phyloP scores from a whole-genome alignment of 805 yeast species.

The Peterozyma toletana region DNA sequence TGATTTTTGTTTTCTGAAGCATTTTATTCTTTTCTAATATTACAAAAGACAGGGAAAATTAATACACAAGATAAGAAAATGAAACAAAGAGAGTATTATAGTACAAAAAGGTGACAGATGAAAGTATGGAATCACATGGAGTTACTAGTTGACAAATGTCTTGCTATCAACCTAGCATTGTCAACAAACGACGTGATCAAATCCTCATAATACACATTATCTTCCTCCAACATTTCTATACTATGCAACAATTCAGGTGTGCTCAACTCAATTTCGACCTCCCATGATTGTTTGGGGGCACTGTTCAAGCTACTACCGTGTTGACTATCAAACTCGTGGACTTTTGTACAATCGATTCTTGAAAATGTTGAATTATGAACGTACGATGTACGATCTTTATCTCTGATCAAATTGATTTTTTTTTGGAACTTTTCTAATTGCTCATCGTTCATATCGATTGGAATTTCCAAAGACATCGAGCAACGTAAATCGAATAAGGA shows the following conservation, averaged over 20 bases:
- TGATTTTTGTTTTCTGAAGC: no score
- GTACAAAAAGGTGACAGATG: no score
- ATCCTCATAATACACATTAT: slow-evolving; percentile 35
- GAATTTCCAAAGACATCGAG: slow-evolving; percentile 72
- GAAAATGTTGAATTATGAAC: slow-evolving; percentile 71
- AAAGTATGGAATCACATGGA: no score
- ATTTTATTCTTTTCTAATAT: no score
- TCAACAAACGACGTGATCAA: slow-evolving; percentile 37
- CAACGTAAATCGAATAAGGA: slow-evolving; percentile 71
- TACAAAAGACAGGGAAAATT: no score
- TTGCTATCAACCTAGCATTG: slow-evolving; percentile 28
- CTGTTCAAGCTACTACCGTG: slow-evolving; percentile 9
- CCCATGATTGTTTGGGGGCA: slow-evolving; percentile 16
- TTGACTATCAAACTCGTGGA: slow-evolving; percentile 22
- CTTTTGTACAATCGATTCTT: slow-evolving; percentile 65
- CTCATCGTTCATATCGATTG: slow-evolving; percentile 46
- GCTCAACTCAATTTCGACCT: slow-evolving; percentile 27
- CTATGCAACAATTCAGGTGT: slow-evolving; percentile 22
- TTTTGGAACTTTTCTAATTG: slow-evolving; percentile 46
- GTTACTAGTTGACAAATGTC: slow-evolving; percentile 18
- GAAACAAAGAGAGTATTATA: no score
- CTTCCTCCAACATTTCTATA: slow-evolving; percentile 22
- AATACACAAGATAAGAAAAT: no score
- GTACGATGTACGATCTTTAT: slow-evolving; percentile 67
- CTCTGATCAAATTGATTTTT: slow-evolving; percentile 46